Percentiles rank a stretch among this genome's conserved stretches.
Evolutionary conservation across 2,329 filamentous ascomycete species (phyloP).

Genomic region (Xylariaceae sp.): DNA sequence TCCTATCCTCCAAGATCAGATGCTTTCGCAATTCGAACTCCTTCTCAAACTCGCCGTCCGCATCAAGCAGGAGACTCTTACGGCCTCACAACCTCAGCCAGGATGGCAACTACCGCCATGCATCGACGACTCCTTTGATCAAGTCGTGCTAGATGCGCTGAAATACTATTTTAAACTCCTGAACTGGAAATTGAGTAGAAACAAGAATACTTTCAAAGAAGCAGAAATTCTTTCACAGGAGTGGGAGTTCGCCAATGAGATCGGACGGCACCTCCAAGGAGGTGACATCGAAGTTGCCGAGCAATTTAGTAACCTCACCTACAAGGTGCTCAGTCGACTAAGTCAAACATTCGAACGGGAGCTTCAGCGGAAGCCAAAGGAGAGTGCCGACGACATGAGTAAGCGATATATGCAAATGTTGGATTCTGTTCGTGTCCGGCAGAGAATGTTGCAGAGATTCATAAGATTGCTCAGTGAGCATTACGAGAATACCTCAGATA

Average conservation of each 20-base stretch:
- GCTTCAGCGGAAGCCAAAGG: conserved; percentile 76
- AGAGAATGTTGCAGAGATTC: conserved; percentile 95
- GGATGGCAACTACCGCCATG: conserved; percentile 95
- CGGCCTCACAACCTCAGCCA: conserved; percentile 78
- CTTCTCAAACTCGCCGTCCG: conserved; percentile 84
- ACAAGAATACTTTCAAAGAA: conserved; percentile 99
- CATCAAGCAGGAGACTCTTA: conserved; percentile 84
- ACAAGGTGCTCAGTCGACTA: conserved; percentile 83
- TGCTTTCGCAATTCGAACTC: conserved; percentile 95
- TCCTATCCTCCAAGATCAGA: conserved; percentile 91
- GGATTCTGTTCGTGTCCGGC: conserved; percentile 91
- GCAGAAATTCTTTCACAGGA: conserved; percentile 95
- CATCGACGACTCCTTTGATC: conserved; percentile 94
- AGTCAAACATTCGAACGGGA: conserved; percentile 91
- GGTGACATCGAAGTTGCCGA: conserved; percentile 96
- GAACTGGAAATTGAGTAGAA: conserved; percentile 94
- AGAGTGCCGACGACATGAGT: conserved; percentile 84
- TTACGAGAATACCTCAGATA: conserved; percentile 96
- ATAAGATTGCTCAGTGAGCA: conserved; percentile 84
- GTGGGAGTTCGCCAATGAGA: conserved; percentile 95
- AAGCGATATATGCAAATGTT: conserved; percentile 94
- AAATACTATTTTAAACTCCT: conserved; percentile 99
- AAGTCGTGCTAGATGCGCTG: conserved; percentile 83
- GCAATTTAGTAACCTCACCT: conserved; percentile 91
- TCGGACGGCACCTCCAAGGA: conserved; percentile 84